Base-by-base conservation (phyloP, 2,329 filamentous ascomycete genomes). In the Aspergillus fructus region DNA sequence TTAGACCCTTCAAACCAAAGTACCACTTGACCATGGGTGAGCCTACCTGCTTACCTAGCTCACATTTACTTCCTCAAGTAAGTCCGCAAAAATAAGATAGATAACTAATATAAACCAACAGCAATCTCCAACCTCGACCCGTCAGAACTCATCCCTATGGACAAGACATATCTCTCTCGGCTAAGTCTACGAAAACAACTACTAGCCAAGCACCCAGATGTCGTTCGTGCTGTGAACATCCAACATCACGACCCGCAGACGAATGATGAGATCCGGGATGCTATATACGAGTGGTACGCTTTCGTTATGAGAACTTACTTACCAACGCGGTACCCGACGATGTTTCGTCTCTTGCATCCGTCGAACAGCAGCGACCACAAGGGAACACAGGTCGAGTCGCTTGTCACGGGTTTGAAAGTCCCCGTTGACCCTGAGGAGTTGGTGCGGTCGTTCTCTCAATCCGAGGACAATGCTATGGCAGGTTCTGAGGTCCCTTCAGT, bases 21-120 rank as follows among this genome's bases (percentile, higher is more conserved):
- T 88, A 84, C 65, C 80, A 87, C 65, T 69, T 88, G 50, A 86
- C 85, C 5, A 88, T 88, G 85, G 82, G 84, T 85, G 71, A 60
- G 71, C 27, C 27, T 30, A 9, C 9, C 27, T 30, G 4, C 9
- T 0, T 62, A 34, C 11, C 39, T 46, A 21, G n/a, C 33, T 55
- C 33, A 19, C 17, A 42, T 40, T 39, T 3, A 13, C 6, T 12
- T 13, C n/a, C 49, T 49, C 56, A 52, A 50, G 55, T 59, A 50
- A 52, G 53, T 57, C 40, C 50, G 34, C 46, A 50, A 45, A 34
- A 13, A 24, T 8, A 45, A 34, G 2, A 27, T 24, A 43, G 4
- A n/a, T 8, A 43, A 19, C 17, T 34, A 7, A 59, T 33, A 41
- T 30, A 4, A 46, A 45, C 9, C 8, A 23, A 51, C 63, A 86